These are phyloP conservation scores for Trichomonas tenax DNA, from an alignment of 208 protist species.

Conservation along the genomic window DNA sequence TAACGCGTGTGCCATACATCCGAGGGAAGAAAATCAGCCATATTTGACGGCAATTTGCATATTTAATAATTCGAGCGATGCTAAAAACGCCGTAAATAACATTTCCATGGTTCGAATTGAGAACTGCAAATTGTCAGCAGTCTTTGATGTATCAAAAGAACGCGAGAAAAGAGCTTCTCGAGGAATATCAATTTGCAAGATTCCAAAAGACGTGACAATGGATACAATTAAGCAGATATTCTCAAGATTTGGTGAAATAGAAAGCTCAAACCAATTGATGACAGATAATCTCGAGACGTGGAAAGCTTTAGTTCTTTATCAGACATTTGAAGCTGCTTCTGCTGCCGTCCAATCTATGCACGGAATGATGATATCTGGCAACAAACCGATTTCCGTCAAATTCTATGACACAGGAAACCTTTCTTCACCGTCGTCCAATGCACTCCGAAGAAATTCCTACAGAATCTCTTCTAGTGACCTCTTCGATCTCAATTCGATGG, in stretches of 20 bases:
- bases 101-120: neutral
- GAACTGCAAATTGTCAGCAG: neutral
- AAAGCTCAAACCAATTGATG: neutral
- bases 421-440: neutral
- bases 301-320: neutral
- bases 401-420: neutral
- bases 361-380: neutral
- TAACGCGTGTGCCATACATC: neutral
- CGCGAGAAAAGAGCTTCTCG: neutral
- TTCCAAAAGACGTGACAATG: neutral
- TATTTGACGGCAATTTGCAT: neutral
- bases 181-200: neutral
- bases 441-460: neutral
- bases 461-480: neutral
- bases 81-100: neutral
- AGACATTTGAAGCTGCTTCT: neutral
- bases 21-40: neutral
- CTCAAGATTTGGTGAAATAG: neutral
- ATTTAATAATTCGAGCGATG: neutral
- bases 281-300: neutral
- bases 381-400: neutral
- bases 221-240: neutral
- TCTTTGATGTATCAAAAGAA: neutral
- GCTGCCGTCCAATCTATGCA: neutral
- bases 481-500: neutral